These are phyloP conservation scores for Colletotrichum falcatum DNA, from an alignment of 2,329 filamentous ascomycete genomes.

Conservation along the genomic window DNA sequence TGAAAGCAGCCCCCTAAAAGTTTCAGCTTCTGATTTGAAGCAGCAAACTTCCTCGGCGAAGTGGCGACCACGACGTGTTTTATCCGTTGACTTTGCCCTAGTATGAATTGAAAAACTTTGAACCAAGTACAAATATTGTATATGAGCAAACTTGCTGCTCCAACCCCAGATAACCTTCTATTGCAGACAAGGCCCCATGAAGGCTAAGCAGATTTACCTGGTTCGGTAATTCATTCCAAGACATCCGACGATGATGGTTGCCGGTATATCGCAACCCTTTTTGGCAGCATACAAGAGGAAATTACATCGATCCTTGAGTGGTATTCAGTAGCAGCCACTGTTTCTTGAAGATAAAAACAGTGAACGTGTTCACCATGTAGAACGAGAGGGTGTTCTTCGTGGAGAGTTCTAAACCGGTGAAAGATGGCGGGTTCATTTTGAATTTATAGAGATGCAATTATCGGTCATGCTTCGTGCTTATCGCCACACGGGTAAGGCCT, in stretches of 20 bases:
- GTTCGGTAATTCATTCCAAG: not conserved
- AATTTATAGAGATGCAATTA: not conserved
- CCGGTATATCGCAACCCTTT: not conserved
- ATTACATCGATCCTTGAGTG: not conserved
- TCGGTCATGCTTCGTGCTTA: not conserved
- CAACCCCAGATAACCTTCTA: not conserved
- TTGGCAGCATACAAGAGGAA: not conserved
- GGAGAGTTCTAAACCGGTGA: not conserved
- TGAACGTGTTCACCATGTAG: not conserved
- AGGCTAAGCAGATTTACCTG: fast-evolving
- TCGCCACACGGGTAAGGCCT: slow-evolving; percentile 16
- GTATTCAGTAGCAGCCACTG: not conserved
- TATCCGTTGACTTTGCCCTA: not conserved
- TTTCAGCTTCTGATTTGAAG: not conserved
- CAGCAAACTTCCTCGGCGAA: not conserved
- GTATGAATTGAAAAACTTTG: not conserved
- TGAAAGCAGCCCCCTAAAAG: not conserved
- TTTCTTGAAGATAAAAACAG: not conserved
- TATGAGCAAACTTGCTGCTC: not conserved
- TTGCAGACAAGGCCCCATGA: not conserved
- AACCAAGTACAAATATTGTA: not conserved
- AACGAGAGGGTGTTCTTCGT: no score
- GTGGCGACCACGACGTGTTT: not conserved
- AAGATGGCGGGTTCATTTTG: not conserved
- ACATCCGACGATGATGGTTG: not conserved